phyloP scores from a whole-genome alignment of 305 asterid genomes.

The Solanum hybrid region DNA sequence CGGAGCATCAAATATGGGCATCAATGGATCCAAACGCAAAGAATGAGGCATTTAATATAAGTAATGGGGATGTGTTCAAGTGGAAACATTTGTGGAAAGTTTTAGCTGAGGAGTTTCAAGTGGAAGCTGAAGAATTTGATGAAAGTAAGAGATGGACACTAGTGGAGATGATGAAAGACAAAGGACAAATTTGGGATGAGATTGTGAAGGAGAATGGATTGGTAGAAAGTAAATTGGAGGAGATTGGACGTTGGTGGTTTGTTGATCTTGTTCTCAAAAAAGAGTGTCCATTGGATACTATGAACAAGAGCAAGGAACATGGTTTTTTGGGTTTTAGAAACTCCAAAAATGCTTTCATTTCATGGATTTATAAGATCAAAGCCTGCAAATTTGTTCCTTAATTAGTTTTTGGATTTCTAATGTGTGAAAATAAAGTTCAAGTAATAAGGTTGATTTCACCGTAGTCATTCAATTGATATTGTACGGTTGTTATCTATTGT shows the following conservation, averaged over 20 bases:
- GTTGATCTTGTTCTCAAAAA: slow-evolving; percentile 28
- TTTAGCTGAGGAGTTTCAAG: slow-evolving; percentile 34
- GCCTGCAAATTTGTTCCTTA: slow-evolving; percentile 45
- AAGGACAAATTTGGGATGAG: slow-evolving; percentile 47
- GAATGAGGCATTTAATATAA: slow-evolving; percentile 45
- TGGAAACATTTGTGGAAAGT: slow-evolving; percentile 54
- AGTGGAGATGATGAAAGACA: slow-evolving; percentile 49
- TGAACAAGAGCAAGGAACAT: slow-evolving; percentile 64
- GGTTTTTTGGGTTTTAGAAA: slow-evolving; percentile 61
- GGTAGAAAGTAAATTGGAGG: slow-evolving; percentile 32
- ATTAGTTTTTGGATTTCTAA: background rate
- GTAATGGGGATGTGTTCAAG: slow-evolving; percentile 56
- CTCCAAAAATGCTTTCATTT: slow-evolving; percentile 31
- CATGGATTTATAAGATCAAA: slow-evolving; percentile 42
- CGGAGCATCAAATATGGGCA: slow-evolving; percentile 64
- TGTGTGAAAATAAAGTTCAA: background rate
- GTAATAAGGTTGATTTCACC: background rate
- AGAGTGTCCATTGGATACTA: slow-evolving; percentile 42
- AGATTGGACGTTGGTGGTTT: slow-evolving; percentile 50
- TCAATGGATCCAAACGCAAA: slow-evolving; percentile 40
- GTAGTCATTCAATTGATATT: background rate
- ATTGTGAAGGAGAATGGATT: slow-evolving; percentile 40
- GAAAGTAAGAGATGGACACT: slow-evolving; percentile 32
- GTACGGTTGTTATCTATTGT: background rate
- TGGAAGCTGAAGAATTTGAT: slow-evolving; percentile 31